Evolutionary conservation across 2,329 filamentous ascomycete genomes (phyloP).

Genomic region (Trichophyton rubrum): DNA sequence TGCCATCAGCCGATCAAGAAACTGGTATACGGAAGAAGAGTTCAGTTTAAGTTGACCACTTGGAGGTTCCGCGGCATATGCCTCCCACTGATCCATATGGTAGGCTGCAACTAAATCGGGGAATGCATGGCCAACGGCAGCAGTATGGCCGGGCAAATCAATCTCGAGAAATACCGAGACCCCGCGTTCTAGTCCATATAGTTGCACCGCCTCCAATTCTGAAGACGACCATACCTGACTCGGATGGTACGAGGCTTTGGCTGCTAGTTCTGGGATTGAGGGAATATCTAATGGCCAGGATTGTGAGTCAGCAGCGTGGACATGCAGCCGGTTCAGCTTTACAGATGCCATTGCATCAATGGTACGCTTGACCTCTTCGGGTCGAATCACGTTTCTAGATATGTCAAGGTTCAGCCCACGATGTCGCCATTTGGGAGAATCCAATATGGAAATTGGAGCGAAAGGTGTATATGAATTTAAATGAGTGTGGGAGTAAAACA

Average conservation of each 20-base stretch:
- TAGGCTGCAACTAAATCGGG: constrained; percentile 60
- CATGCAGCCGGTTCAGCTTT: constrained; percentile 40
- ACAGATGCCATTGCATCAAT: constrained; percentile 55
- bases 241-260: constrained; percentile 59
- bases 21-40: constrained; percentile 53
- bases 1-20: constrained; percentile 59
- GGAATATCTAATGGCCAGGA: constrained; percentile 58
- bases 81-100: constrained; percentile 41
- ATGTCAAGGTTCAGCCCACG: constrained; percentile 72
- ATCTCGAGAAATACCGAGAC: constrained; percentile 64
- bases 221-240: constrained; percentile 54
- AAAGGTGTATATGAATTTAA: constrained; percentile 49
- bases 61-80: constrained; percentile 43
- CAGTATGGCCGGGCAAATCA: constrained; percentile 70
- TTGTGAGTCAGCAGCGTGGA: constrained; percentile 38
- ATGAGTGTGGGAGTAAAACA: constrained; percentile 20
- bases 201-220: constrained; percentile 55
- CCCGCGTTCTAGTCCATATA: constrained; percentile 56
- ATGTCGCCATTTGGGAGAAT: constrained; percentile 61
- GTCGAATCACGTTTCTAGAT: constrained; percentile 56
- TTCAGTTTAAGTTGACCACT: constrained; percentile 63
- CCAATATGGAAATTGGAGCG: constrained; percentile 59
- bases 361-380: constrained; percentile 56
- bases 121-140: constrained; percentile 51
- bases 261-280: constrained; percentile 53